Evolutionary conservation across 352 stramenopile genomes (phyloP).

Genomic region (Pythium plurisporium): DNA sequence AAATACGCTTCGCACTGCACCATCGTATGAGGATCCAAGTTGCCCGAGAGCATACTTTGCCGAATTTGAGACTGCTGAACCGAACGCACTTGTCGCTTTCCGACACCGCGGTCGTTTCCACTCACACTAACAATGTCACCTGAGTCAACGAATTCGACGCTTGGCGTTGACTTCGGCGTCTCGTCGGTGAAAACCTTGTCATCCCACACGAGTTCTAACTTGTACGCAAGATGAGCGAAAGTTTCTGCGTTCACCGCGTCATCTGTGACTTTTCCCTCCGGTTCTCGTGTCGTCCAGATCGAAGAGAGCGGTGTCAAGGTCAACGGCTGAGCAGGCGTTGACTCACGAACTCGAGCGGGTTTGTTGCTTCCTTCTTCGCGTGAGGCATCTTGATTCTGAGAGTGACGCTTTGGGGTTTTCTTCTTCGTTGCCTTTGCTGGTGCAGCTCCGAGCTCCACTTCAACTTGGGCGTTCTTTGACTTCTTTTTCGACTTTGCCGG

Average conservation of each 20-base stretch:
- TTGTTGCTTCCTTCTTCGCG: neutral
- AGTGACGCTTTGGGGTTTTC: slow-evolving; percentile 2
- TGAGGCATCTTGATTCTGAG: neutral
- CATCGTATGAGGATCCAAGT: slow-evolving; percentile 84
- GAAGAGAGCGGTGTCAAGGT: slow-evolving; percentile 16
- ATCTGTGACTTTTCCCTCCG: neutral
- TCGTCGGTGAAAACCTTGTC: slow-evolving; percentile 50
- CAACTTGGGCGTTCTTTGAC: neutral
- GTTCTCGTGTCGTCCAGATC: slow-evolving; percentile 20
- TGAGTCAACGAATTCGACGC: neutral
- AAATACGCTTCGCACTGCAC: slow-evolving; percentile 75
- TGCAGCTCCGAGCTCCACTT: too few species aligned
- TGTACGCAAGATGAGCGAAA: slow-evolving; percentile 31
- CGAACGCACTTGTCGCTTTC: slow-evolving; percentile 61
- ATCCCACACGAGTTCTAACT: slow-evolving; percentile 74
- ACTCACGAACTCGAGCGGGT: neutral
- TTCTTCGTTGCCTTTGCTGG: slow-evolving; percentile 4
- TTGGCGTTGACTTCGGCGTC: neutral
- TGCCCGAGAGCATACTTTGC: slow-evolving; percentile 65
- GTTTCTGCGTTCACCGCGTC: neutral
- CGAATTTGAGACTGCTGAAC: slow-evolving; percentile 78
- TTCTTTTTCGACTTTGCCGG: neutral
- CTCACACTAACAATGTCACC: neutral
- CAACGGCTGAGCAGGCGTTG: neutral
- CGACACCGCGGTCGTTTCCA: slow-evolving; percentile 17